A percentile compares a stretch with the other conserved stretches of the same genome.
Evolutionary conservation across 2,329 filamentous ascomycete genomes (phyloP).

Genomic region (Nothophoma quercina): DNA sequence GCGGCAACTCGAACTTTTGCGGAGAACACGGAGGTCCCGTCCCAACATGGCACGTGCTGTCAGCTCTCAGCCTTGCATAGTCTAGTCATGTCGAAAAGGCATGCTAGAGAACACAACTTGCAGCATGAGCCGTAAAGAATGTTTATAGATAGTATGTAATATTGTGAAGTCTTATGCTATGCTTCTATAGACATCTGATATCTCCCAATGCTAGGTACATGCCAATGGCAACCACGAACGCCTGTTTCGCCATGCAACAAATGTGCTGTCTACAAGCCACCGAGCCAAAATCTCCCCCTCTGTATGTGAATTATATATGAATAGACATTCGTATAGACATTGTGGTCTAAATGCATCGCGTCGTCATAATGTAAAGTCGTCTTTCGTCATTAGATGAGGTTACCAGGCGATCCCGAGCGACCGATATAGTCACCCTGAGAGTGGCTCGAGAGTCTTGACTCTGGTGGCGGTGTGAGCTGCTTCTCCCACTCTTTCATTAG

Average conservation of each 20-base stretch:
- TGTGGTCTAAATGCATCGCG: slow-evolving; percentile 38
- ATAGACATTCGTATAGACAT: slow-evolving; percentile 33
- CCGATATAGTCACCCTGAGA: slow-evolving; percentile 48
- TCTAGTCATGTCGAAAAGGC: not conserved
- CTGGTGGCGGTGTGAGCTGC: slow-evolving; percentile 65
- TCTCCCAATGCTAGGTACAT: slow-evolving; percentile 20
- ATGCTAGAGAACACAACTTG: not conserved
- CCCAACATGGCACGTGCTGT: slow-evolving; percentile 25
- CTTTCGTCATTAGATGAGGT: slow-evolving; percentile 32
- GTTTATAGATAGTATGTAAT: not conserved
- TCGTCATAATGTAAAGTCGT: slow-evolving; percentile 35
- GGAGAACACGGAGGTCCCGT: slow-evolving; percentile 45
- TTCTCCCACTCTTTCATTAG: slow-evolving; percentile 94
- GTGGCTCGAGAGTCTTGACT: slow-evolving; percentile 41
- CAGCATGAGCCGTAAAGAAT: not conserved
- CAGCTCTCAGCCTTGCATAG: slow-evolving; percentile 1
- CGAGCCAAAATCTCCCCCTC: slow-evolving; percentile 17
- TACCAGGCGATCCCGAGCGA: slow-evolving; percentile 35
- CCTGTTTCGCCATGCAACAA: slow-evolving; percentile 9
- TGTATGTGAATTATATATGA: slow-evolving; percentile 27
- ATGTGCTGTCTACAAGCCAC: slow-evolving; percentile 30
- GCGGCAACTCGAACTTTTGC: slow-evolving; percentile 40
- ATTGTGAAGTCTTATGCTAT: slow-evolving; percentile 11
- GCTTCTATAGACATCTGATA: slow-evolving; percentile 12
- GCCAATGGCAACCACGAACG: slow-evolving; percentile 19